Conservation (phyloP, 768 basidiomycete genomes). For the Lactarius vividus region DNA sequence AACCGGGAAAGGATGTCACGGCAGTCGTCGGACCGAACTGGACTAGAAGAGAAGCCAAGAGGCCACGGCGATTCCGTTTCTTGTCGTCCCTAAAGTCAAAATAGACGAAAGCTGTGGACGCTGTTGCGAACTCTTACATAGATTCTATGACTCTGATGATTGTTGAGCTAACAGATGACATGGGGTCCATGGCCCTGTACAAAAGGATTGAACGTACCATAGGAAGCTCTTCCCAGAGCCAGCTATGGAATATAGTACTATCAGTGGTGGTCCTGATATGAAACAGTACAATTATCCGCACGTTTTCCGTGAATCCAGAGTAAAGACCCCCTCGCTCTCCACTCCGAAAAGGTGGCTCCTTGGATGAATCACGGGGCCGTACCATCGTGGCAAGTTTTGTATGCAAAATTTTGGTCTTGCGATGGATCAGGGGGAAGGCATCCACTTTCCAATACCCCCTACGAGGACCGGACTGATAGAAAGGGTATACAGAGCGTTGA, state of each 20-base stretch:
- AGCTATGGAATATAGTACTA: not conserved
- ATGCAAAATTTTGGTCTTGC: not conserved
- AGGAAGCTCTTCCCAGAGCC: not conserved
- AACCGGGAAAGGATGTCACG: not conserved
- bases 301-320: constrained; percentile 4
- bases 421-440: not conserved
- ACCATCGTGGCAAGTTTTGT: not conserved
- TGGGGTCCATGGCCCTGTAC: too few species aligned
- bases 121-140: not conserved
- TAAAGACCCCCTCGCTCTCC: not conserved
- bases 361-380: not conserved
- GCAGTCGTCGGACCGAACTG: not conserved
- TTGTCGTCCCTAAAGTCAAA: not conserved
- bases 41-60: not conserved
- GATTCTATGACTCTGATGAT: not conserved
- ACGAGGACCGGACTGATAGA: not conserved
- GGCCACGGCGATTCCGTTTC: not conserved
- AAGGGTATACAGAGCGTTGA: not conserved
- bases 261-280: not conserved
- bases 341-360: not conserved
- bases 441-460: not conserved
- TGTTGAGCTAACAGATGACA: not conserved
- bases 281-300: not conserved
- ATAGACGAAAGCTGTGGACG: not conserved
- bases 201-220: not conserved